Base-by-base conservation (phyloP, 1,284 basidiomycete species). In the Phellinidium pouzarii region DNA sequence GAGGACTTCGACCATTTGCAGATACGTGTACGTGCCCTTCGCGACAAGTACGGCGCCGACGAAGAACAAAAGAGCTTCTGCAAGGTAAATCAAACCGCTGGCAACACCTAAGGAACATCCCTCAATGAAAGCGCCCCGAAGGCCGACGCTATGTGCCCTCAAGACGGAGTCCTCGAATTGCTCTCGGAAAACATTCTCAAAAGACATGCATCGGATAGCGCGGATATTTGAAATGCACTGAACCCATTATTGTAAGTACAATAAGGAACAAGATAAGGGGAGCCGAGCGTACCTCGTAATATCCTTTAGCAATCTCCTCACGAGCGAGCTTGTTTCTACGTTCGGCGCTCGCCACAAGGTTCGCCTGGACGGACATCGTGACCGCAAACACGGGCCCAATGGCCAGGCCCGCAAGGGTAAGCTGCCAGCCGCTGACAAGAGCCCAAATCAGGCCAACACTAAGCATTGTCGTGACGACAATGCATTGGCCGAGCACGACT, bases 61-160 rank as follows among this genome's bases (percentile, higher is more conserved):
- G 62, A 87, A 95, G 71, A 95, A 95, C 52, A 98, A 75, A 8
- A 96, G 73, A 1, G 92, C 94, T 68, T 95, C 88, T 0, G 88
- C 83, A 31, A 92, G 76, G 64, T 95, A 94, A 49, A 94, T 93
- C 55, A 96, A 71, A 1, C 84, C 86, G 48, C 83, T 87, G 5
- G 85, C 81, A 17, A 93, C 73, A 17, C 91, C 92, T 56, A 83
- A 84, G 0, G 90, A 89, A 62, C 90, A 83, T 4, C 93, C 92
- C 58, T 92, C 82, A 22, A 89, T 78, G 62, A 91, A 87, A 1
- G 89, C 92, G 9, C 90, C 85, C 11, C 75, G 75, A 51, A 87
- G 75, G 4, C 91, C 94, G 17, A 81, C 79, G 4, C 67, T 63
- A 48, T 88, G 76, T 1, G 93, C 89, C 3, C 68, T 64, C 8